phyloP scores from a whole-genome alignment of 2,329 filamentous ascomycete genomes.

The Pseudopithomyces chartarum region DNA sequence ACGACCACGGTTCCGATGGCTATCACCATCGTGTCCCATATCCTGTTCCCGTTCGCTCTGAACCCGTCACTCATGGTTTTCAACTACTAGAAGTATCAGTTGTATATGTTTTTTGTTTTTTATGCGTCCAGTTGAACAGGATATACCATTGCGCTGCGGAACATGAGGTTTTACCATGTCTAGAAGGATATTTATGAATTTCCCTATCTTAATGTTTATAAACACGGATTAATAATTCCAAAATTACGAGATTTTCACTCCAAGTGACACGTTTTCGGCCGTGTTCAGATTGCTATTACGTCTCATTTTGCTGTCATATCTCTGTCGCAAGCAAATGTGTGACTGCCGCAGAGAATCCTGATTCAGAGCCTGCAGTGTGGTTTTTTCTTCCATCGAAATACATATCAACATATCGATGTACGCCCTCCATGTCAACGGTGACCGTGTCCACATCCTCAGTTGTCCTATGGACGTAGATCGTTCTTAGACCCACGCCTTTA shows the following conservation, averaged over 20 bases:
- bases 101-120: not conserved
- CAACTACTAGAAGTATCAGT: slow-evolving; percentile 61
- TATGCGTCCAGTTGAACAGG: not conserved
- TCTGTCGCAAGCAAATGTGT: not conserved
- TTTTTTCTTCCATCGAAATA: slow-evolving; percentile 30
- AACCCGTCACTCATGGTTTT: slow-evolving; percentile 80
- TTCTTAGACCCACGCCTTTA: slow-evolving; percentile 55
- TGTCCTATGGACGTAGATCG: slow-evolving; percentile 58
- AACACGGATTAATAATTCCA: not conserved
- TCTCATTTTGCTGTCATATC: not conserved
- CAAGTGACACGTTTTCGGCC: no score
- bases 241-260: no score
- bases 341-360: slow-evolving; percentile 5
- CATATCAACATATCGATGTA: slow-evolving; percentile 50
- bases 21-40: slow-evolving; percentile 69
- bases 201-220: not conserved
- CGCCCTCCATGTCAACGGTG: slow-evolving; percentile 45
- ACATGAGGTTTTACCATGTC: not conserved
- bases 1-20: slow-evolving; percentile 75
- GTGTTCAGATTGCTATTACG: no score
- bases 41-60: slow-evolving; percentile 71
- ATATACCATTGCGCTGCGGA: not conserved
- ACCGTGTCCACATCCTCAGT: slow-evolving; percentile 60
- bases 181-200: not conserved
- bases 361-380: not conserved